phyloP scores from a whole-genome alignment of 1,284 basidiomycete species.

The Ustilago esculenta region DNA sequence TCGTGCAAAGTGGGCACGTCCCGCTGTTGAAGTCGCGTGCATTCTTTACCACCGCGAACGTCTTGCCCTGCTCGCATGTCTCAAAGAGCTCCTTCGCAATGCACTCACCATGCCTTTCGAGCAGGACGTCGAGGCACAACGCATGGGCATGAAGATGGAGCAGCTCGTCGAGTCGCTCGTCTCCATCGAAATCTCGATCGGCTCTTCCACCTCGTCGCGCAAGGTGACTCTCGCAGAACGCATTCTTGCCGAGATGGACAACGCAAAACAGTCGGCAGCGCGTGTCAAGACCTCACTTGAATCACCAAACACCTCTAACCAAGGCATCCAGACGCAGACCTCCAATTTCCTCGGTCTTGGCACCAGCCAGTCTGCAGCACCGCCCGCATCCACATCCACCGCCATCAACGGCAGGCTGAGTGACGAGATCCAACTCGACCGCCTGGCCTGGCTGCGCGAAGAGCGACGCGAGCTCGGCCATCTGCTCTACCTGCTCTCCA shows the following conservation, averaged over 20 bases:
- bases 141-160: conserved; percentile 55
- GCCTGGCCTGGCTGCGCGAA: conserved; percentile 56
- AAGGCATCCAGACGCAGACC: conserved; percentile 38
- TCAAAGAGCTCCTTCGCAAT: conserved; percentile 57
- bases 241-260: conserved; percentile 53
- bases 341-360: conserved; percentile 46
- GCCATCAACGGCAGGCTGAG: conserved; percentile 38
- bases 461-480: conserved; percentile 60
- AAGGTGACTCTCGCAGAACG: conserved; percentile 38
- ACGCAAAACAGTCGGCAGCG: conserved; percentile 28
- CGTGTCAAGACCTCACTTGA: conserved; percentile 48
- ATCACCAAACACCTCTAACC: conserved; percentile 21
- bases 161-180: conserved; percentile 58
- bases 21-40: conserved; percentile 60
- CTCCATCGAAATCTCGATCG: conserved; percentile 28
- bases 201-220: conserved; percentile 12
- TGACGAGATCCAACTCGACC: conserved; percentile 62
- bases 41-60: conserved; percentile 63
- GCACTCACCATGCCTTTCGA: conserved; percentile 60
- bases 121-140: conserved; percentile 45
- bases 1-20: conserved; percentile 57
- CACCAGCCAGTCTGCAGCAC: conserved; percentile 22
- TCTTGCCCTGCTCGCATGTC: conserved; percentile 57
- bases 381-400: conserved; percentile 16
- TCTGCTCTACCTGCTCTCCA: conserved; percentile 60